These are phyloP conservation scores for Cephalotrichum gorgonifer DNA, from an alignment of 2,329 filamentous ascomycete species.

Conservation along the genomic window DNA sequence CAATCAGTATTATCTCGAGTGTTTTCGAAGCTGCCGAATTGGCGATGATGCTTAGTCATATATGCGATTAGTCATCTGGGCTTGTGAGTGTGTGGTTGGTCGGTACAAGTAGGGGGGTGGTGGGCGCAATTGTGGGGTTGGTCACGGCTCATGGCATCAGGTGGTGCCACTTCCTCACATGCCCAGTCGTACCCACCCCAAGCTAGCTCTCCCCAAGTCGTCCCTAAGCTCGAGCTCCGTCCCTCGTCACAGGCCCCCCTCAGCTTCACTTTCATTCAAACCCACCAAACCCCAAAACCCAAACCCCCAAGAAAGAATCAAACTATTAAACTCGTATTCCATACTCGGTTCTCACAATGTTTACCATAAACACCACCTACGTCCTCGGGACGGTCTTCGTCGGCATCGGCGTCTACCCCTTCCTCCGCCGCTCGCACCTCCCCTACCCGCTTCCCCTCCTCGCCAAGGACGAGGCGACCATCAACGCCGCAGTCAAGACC, in stretches of 20 bases:
- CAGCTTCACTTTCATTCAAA: background rate
- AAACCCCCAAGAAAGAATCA: background rate
- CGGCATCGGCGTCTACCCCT: constrained; percentile 5
- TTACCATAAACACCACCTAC: constrained; percentile 3
- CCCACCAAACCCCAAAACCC: background rate
- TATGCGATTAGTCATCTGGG: constrained; percentile 1
- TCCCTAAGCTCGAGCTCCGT: background rate
- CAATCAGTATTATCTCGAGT: background rate
- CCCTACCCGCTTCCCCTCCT: constrained; percentile 3
- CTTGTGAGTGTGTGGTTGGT: background rate
- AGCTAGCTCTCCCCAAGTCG: background rate
- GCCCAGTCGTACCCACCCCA: background rate
- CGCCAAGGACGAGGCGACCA: constrained; percentile 2
- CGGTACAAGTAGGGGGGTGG: too few relatives aligned
- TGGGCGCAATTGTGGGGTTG: too few relatives aligned
- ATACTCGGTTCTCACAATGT: background rate
- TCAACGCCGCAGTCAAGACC: background rate
- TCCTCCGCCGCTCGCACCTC: constrained; percentile 2
- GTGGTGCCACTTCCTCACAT: background rate
- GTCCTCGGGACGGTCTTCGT: constrained; percentile 5
- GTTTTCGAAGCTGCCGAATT: background rate
- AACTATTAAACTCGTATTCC: background rate
- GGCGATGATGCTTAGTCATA: background rate
- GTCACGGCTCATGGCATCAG: background rate
- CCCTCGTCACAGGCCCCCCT: too few relatives aligned